Base-by-base conservation (phyloP, 805 yeast genomes). In the Candida easanensis region DNA sequence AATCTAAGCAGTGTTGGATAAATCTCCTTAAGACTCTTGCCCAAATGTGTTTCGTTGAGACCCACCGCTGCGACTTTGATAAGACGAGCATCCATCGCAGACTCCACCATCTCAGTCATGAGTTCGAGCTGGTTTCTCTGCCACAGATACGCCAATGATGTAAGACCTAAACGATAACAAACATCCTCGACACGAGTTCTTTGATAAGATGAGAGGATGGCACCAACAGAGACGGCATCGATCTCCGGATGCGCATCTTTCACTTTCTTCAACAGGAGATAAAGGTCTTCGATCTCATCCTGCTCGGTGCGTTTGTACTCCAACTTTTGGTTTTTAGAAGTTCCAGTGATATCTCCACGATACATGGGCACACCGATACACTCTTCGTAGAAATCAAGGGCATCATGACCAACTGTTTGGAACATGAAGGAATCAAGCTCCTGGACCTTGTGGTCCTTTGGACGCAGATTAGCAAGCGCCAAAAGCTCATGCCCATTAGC, bases 341-440 rank as follows among this genome's bases (percentile, higher is more conserved):
- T 58, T 0, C 95, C 93, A 0, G 51, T 54, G 26, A 91, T 88
- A 13, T 71, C 70, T 5, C 75, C 78, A 39, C 96, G 66, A 56
- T 82, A 88, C 60, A 93, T 65, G 0, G 99, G 98, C 1, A 85
- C 79, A 7, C 80, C 90, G 33, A 86, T 66, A 56, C 96, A 86
- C 46, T 81, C 72, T 3, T 76, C 67, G 57, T 90, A 88, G 41
- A 68, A 63, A 0, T 76, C 73, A 2, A 93, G 71, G 3, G 85
- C 77, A 49, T 84, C 87, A 62, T 86, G 93, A 0, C 99, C 99
- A 7, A 93, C 98, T 0, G 99, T 93, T 64, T 93, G 99, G 63
- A 87, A 93, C 99, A 93, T 93, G 59, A 84, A 91, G 41, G 96
- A 87, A 61, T 93, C 97, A 41, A 93, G 66, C 62, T 93, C 99